These are phyloP conservation scores for Kalmusia sp. DNA, from an alignment of 2,329 filamentous ascomycete genomes.

Conservation along the genomic window DNA sequence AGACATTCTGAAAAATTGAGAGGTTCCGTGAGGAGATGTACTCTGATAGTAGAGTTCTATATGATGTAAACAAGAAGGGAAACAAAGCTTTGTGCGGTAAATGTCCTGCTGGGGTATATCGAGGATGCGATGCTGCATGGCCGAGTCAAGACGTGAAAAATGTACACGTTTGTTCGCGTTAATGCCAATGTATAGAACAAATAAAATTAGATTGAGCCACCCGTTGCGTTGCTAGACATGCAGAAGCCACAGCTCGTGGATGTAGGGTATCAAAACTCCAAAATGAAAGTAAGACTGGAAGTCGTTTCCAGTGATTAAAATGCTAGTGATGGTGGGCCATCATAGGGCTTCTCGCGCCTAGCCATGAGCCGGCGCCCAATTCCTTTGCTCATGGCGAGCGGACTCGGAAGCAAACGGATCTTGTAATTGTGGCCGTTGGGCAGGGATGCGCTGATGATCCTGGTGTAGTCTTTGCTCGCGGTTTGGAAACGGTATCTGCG, in stretches of 20 bases:
- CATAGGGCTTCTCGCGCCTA: slow-evolving; percentile 16
- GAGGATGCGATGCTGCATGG: neutral
- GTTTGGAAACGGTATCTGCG: neutral
- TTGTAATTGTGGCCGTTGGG: slow-evolving; percentile 22
- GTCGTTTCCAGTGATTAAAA: neutral
- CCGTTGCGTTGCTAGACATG: slow-evolving; percentile 8
- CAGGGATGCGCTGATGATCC: neutral
- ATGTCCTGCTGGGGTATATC: neutral
- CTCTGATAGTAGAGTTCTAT: slow-evolving; percentile 13
- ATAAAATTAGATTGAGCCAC: neutral
- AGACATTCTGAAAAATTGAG: slow-evolving; percentile 4
- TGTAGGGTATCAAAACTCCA: slow-evolving; percentile 13
- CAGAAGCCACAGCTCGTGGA: neutral
- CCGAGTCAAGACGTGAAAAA: neutral
- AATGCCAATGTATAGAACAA: neutral
- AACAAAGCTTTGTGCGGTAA: neutral
- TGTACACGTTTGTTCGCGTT: neutral
- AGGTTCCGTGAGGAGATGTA: slow-evolving; percentile 14
- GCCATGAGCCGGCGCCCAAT: slow-evolving; percentile 25
- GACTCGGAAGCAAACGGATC: slow-evolving; percentile 26
- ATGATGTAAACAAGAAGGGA: neutral
- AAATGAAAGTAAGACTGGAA: neutral
- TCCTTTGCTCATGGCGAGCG: slow-evolving; percentile 32
- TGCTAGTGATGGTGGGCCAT: neutral
- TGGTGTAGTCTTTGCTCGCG: slow-evolving; percentile 14